Percentiles rank a stretch among this genome's conserved stretches.
phyloP scores from a whole-genome alignment of 495 filamentous ascomycete species.

The Neurospora sp. region DNA sequence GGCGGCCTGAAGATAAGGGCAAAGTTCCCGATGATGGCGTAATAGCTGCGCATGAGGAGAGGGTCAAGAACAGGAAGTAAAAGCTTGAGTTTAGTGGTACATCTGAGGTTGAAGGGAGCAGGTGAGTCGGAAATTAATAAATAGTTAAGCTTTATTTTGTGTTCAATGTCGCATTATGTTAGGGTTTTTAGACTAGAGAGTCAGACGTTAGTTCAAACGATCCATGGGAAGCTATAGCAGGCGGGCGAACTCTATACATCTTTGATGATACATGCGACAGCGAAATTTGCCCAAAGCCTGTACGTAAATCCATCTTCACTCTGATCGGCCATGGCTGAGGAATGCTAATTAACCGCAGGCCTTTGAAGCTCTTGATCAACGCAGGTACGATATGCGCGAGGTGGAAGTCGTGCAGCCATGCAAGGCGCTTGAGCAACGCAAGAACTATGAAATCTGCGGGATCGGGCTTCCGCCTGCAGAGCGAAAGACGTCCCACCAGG shows the following conservation, averaged over 20 bases:
- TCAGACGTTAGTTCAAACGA: not conserved
- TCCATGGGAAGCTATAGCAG: not conserved
- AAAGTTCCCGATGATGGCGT: constrained; percentile 20
- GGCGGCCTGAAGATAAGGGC: constrained; percentile 12
- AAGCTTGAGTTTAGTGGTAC: not conserved
- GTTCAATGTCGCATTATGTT: too few relatives aligned
- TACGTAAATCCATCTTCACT: not conserved
- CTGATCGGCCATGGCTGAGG: not conserved
- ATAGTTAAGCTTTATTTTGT: too few relatives aligned
- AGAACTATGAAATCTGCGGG: not conserved
- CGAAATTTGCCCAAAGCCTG: not conserved
- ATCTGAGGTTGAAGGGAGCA: not conserved
- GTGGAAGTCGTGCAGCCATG: not conserved
- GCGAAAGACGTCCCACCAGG: not conserved
- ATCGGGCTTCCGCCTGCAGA: not conserved
- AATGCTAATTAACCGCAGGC: not conserved
- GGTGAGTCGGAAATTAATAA: not conserved
- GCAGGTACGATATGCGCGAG: not conserved
- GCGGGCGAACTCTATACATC: not conserved
- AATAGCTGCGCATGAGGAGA: constrained; percentile 12
- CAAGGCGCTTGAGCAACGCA: not conserved
- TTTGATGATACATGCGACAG: not conserved
- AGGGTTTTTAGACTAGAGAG: not conserved
- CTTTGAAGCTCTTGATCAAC: not conserved
- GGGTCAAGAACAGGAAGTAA: not conserved